Base-by-base conservation (phyloP, 148 eudicot species). In the Camellia granthamiana region DNA sequence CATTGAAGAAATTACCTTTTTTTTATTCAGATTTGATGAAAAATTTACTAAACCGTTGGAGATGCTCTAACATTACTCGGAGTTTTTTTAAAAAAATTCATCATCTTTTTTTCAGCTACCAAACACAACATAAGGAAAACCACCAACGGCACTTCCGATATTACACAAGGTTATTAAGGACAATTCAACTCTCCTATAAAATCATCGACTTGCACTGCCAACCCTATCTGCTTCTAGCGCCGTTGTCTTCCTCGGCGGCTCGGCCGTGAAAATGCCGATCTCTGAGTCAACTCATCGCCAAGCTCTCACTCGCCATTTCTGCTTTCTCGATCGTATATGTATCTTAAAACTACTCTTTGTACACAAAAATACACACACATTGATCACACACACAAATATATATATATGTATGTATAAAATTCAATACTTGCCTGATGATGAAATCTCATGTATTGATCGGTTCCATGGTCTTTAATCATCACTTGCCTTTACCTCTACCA, bases 401-500 rank as follows among this genome's bases (percentile, higher is more conserved):
- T 38, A 30, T 72, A 14, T 12, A 52, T 3, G 0, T 30, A 30
- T 30, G 38, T 30, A 30, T 30, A 30, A 30, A 30, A 30, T 30
- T 30, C 38, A 30, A 30, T 30, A 30, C 38, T 52, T 19, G 74
- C 74, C 74, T 30, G 74, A 70, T 70, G 74, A 70, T 70, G 74
- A 70, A 70, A 70, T 70, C 58, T 51, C 52, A 52, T 54, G n/a
- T 14, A 55, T 73, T 52, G 76, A 73, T 41, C 62, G 62, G 76
- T 73, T 73, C 46, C 70, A 66, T 55, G 61, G 62, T 52, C 15
- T 72, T 14, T 15, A 46, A 55, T 70, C 44, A 55, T 73, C 62
- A 30, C 46, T 23, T 23, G 62, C 62, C 76, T 52, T 38, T 11
- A n/a, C 56, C 5, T 3, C 56, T 56, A 71, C 55, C 30, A 4